Conservation (phyloP, 768 basidiomycete genomes). For the Boletus tylopilopsis region DNA sequence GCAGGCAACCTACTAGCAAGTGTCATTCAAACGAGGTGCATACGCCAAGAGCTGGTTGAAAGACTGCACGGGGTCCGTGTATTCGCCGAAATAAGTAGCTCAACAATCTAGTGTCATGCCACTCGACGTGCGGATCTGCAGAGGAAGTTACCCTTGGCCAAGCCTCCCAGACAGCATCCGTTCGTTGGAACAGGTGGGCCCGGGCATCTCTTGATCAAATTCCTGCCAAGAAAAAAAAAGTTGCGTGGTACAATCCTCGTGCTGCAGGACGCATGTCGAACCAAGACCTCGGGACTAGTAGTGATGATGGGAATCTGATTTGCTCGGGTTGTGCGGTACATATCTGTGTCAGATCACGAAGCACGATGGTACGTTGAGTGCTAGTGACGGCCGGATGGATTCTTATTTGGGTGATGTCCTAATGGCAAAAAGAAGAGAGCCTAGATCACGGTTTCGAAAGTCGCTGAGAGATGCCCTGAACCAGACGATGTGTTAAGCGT, state of each 20-base stretch:
- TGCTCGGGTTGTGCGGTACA: background rate
- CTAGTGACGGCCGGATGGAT: background rate
- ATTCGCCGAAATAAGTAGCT: background rate
- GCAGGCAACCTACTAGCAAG: no score
- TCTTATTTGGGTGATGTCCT: background rate
- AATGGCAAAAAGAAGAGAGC: background rate
- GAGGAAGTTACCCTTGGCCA: background rate
- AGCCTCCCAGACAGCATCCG: background rate
- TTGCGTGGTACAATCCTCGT: background rate
- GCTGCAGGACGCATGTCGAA: background rate
- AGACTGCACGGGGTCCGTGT: background rate
- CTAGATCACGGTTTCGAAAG: no score
- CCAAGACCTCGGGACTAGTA: background rate
- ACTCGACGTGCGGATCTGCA: background rate
- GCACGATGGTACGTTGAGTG: background rate
- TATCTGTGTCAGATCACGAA: background rate
- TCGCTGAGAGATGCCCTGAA: no score
- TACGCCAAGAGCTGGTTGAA: background rate
- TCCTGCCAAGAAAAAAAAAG: slow-evolving; percentile 1
- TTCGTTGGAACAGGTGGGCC: background rate
- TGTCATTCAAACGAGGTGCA: no score
- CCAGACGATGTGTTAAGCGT: no score
- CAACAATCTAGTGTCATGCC: background rate
- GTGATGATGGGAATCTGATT: background rate
- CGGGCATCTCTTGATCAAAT: background rate